Evolutionary conservation across 2,329 filamentous ascomycete genomes (phyloP), one percentile per base, ranked within the genome.

Genomic region (Venturia asperata): DNA sequence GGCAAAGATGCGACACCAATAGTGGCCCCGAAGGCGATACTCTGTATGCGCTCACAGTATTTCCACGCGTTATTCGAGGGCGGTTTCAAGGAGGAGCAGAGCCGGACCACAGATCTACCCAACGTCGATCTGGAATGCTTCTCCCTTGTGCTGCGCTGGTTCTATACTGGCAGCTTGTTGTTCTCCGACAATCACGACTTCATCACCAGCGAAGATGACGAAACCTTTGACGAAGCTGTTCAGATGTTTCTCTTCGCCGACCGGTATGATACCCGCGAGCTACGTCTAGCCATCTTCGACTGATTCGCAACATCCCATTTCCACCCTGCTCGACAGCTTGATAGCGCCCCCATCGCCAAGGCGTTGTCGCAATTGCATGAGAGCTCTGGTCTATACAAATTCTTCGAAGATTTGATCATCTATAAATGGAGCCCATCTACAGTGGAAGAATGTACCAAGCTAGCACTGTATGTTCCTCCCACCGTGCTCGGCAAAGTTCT

Each of bases 211-310:
- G 10, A 6, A n/a, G 30, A 37, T 15, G 27, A 34, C 5, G 10
- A 10, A 34, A 5, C 30, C 7, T n/a, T 58, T 19, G 17, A 58
- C n/a, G 52, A 58, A 37, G 52, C 52, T 15, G 19, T 58, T 13
- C 52, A 58, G 17, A 58, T 58, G 52, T 58, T 58, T 21, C 52
- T 39, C 30, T 58, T 58, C 52, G 52, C 52, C 17, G 30, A 58
- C 19, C 27, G 37, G 19, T 58, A 55, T 24, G 49, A 55, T 11
- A 55, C 49, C 5, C 49, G 27, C 17, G 11, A 11, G 11, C 30
- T 55, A 4, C 49, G 27, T 13, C 10, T 6, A 15, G 49, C 11
- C 5, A 6, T 55, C 7, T 55, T 55, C 49, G 49, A 34, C 24
- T 34, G 11, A 17, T 30, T 55, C 17, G 49, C 49, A 19, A 17